Percentiles rank a stretch among this genome's conserved stretches.
Evolutionary conservation across 2,329 filamentous ascomycete species (phyloP).

Genomic region (Helotiales sp.): DNA sequence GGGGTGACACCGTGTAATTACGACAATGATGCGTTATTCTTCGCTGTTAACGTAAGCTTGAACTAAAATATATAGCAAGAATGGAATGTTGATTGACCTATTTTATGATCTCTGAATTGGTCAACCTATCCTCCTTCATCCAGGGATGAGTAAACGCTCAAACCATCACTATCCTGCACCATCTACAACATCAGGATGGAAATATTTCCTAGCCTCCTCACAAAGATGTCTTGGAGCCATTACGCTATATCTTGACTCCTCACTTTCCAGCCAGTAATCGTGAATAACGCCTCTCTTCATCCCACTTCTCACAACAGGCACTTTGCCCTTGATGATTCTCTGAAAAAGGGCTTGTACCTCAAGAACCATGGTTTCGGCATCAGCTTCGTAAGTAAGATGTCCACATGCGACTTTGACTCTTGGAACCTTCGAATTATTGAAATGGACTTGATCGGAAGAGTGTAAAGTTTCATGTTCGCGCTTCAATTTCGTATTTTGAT

Average conservation of each 20-base stretch:
- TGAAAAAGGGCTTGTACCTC: constrained; percentile 37
- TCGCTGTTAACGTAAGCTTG: too few species aligned
- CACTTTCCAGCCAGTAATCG: constrained; percentile 38
- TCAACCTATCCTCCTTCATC: not conserved
- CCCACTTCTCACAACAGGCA: constrained; percentile 35
- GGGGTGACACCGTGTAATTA: too few species aligned
- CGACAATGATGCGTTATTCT: too few species aligned
- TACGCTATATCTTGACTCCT: constrained; percentile 36
- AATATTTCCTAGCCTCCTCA: constrained; percentile 32
- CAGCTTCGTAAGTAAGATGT: constrained; percentile 38
- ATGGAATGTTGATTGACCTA: too few species aligned
- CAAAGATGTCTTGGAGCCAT: constrained; percentile 37
- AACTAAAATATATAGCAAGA: too few species aligned
- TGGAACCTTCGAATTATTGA: constrained; percentile 17
- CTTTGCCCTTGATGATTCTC: constrained; percentile 35
- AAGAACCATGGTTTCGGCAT: constrained; percentile 39
- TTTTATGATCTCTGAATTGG: too few species aligned
- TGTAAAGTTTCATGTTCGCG: constrained; percentile 22
- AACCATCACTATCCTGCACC: not conserved
- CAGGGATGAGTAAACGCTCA: not conserved
- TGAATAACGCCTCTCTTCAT: constrained; percentile 35
- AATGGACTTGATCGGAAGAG: too few species aligned
- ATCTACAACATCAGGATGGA: constrained; percentile 1
- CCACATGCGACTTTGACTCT: constrained; percentile 37
- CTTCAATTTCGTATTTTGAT: constrained; percentile 33